phyloP scores from a whole-genome alignment of 2,329 filamentous ascomycete species.

The Sclerotinia minor region DNA sequence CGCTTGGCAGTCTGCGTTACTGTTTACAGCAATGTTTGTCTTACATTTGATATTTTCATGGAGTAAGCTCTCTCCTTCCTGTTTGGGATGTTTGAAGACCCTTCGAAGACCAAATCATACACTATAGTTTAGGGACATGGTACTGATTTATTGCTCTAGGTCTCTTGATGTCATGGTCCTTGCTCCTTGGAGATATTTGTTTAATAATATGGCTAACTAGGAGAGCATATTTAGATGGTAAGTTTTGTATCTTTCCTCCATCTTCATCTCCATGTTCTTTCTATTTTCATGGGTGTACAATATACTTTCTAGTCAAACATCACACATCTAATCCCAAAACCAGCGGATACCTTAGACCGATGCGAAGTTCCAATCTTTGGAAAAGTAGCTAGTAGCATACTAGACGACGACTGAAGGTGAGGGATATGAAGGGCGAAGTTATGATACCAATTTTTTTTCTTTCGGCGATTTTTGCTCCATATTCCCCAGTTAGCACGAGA shows the following conservation, averaged over 20 bases:
- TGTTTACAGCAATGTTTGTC: constrained; percentile 74
- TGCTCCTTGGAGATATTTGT: constrained; percentile 73
- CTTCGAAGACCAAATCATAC: background rate
- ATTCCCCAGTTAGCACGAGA: constrained; percentile 12
- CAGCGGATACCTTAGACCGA: constrained; percentile 59
- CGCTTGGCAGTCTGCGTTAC: constrained; percentile 87
- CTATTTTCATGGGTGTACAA: background rate
- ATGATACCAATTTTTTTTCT: constrained; percentile 1
- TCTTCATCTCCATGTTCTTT: constrained; percentile 2
- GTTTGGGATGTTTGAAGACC: too few relatives aligned
- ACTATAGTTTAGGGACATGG: background rate
- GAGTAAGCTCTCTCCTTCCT: constrained; percentile 51
- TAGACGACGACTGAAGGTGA: constrained; percentile 70
- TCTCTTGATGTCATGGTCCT: constrained; percentile 74
- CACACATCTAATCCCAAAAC: constrained; percentile 29
- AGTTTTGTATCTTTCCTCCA: constrained; percentile 29
- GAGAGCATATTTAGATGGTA: constrained; percentile 79
- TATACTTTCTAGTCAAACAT: background rate
- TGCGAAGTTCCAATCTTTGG: constrained; percentile 84
- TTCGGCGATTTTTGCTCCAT: constrained; percentile 6
- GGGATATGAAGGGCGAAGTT: background rate
- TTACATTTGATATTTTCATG: constrained; percentile 85
- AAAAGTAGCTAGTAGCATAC: constrained; percentile 77
- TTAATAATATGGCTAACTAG: constrained; percentile 75
- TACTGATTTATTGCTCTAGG: constrained; percentile 7